Evolutionary conservation across 2,329 filamentous ascomycete genomes (phyloP), one percentile per base, ranked within the genome.

Genomic region (Polychaeton citri): DNA sequence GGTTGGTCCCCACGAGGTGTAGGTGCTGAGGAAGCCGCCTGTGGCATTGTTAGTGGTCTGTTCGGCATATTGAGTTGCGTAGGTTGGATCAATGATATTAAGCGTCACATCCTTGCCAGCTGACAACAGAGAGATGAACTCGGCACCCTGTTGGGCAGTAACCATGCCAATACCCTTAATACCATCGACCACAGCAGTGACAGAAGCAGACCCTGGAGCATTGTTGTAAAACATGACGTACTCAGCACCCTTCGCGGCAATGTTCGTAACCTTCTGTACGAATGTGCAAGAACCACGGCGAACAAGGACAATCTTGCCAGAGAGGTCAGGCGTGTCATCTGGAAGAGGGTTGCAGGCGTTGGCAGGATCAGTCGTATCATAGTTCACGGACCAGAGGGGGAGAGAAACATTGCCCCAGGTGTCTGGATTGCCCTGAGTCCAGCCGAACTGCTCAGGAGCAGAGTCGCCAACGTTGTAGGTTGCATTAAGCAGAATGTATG

Each of bases 161-260:
- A 48, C 44, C 44, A 50, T 50, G 6, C 49, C 49, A 16, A 44
- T 33, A 28, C 38, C 45, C 5, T 39, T 21, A 15, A 48, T 38
- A 12, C 38, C 44, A 6, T 41, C 34, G 5, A 45, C 43, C 8
- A 32, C 37, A 16, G 43, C 43, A 9, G 38, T 38, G 34, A 43
- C 41, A 12, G 43, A 37, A 26, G 41, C 36, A 15, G 41, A 34
- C 5, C 43, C 43, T 18, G 42, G 34, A 20, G 39, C 41, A 34
- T 47, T 73, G 61, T 78, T 78, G 55, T 78, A 79, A 46, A 76
- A 60, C 43, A 80, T 55, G 36, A 80, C 54, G 43, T 77, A 76
- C 48, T 69, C 66, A 34, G 72, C 76, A 8, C 76, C 76, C 33
- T 63, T 63, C 5, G 60, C 63, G 2, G 59, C 66, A 4, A 69